Base-by-base conservation (phyloP, 768 basidiomycete species). In the Amanita exitialis region DNA sequence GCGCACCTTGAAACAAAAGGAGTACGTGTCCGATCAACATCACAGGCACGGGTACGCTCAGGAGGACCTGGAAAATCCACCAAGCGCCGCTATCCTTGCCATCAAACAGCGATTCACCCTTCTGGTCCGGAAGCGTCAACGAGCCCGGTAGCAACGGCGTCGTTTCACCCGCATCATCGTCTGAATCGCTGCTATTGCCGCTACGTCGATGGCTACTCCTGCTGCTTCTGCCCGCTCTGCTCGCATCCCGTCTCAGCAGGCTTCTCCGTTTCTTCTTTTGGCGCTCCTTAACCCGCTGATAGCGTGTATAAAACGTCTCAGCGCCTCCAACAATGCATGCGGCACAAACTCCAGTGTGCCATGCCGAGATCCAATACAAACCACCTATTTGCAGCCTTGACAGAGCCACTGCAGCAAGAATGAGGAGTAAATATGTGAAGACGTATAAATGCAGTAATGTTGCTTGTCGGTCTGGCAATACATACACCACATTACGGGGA, bases 351-450 rank as follows among this genome's bases (percentile, higher is more conserved):
- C 69, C 68, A 0, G 62, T 58, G 51, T 83, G 76, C 76, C 80
- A 82, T 3, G 69, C 68, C 0, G 74, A 78, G 27, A 82, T 56
- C 55, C 79, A 73, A 58, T 85, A 86, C 12, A 76, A 64, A 4
- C 79, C 74, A 1, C 78, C 79, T 6, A 84, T 56, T 13, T 68
- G 60, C 2, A 67, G 53, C 5, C 61, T 62, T 16, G 67, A 71
- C 34, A 79, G 65, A 6, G 69, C 62, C 16, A 74, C 53, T 0
- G 80, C 81, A 15, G 76, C 68, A 25, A 71, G 54, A 12, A 83
- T 63, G 25, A 85, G 76, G 2, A 81, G 61, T 1, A 77, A 49
- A 79, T 81, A 86, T 4, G 78, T 79, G 43, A 85, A 65, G 15
- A 71, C 58, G 56, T 82, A 85, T 2, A 73, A 63, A 48, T 82